Base-by-base conservation (phyloP, 1,139 yeast species). In the Lodderomyces theae region DNA sequence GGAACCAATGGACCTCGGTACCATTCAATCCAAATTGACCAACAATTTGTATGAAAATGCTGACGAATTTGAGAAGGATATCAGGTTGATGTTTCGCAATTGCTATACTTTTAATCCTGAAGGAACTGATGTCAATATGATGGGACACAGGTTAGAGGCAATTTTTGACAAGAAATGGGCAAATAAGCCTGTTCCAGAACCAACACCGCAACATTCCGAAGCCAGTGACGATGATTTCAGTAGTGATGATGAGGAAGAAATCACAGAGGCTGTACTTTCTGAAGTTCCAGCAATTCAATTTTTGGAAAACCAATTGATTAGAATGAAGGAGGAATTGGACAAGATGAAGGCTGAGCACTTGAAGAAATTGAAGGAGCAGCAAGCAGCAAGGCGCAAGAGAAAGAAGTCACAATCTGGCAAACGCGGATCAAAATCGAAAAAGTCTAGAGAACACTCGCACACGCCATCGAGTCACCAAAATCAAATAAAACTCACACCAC, bases 31-130 rank as follows among this genome's bases (percentile, higher is more conserved):
- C 40, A 92, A 89, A 62, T 71, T 88, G 52, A 80, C 82, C 47
- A 87, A 87, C 60, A 89, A 90, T 63, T 86, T 86, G 53, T 92
- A 92, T 60, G 94, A 86, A 58, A 82, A 82, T 46, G 94, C 90
- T 10, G 95, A 86, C 45, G 90, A 87, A 46, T 89, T 92, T 57
- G 96, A 86, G 57, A 67, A 66, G 28, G 98, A 92, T 58, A 79
- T 92, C 18, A 75, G 88, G 43, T 74, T 89, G 45, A 86, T 92
- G 50, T 89, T 92, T 66, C 71, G 77, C 46, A 92, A 92, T 65
- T 92, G 98, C 66, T 92, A 87, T 63, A 73, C 76, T 18, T 92
- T 92, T 67, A 94, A 92, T 61, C 97, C 98, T 1, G 96, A 87
- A 54, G 96, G 96, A 7, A 82, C 96, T 9, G 95, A 95, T 36